Base-by-base conservation (phyloP, 1,284 basidiomycete species). In the Irpex rosettiformis region DNA sequence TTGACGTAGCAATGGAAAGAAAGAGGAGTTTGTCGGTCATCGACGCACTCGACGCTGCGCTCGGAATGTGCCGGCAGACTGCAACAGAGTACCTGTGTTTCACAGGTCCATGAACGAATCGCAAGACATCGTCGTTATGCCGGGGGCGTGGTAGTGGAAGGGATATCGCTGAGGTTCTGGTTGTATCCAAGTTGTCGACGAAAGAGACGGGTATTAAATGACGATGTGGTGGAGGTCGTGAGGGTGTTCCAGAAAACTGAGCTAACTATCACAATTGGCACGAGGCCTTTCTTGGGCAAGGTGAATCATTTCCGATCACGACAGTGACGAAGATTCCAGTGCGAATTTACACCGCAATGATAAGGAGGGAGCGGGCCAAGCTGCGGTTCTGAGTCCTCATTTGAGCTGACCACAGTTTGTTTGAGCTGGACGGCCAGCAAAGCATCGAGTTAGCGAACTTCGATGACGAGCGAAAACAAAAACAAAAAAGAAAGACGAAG, bases 191-290 rank as follows among this genome's bases (percentile, higher is more conserved):
- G 51, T 58, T 60, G 54, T 67, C 67, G 54, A 69, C 64, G 22
- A 69, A 65, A 56, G 63, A 69, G 62, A 62, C n/a, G 58, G 64
- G 65, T 52, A 72, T 78, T 64, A 68, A 73, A 67, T 73, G 75
- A 59, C 28, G 86, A 87, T 64, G 78, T 89, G 33, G 73, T 88
- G 11, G 88, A 90, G 69, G 82, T 89, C 40, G 74, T 89, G 59
- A 87, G 86, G 69, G 79, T 89, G n/a, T n/a, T n/a, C n/a, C n/a
- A n/a, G n/a, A n/a, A n/a, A n/a, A n/a, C n/a, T n/a, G 92, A 96
- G 68, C 79, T 98, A 6, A 91, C 91, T 0, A 72, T 94, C 8
- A 88, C 88, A 0, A 67, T 96, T 30, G 91, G 92, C 0, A 86
- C 86, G 6, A 77, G 81, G 51, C 88, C 88, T 6, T 70, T 89